Base-by-base conservation (phyloP, 2,329 filamentous ascomycete species). In the Sclerotinia glacialis region DNA sequence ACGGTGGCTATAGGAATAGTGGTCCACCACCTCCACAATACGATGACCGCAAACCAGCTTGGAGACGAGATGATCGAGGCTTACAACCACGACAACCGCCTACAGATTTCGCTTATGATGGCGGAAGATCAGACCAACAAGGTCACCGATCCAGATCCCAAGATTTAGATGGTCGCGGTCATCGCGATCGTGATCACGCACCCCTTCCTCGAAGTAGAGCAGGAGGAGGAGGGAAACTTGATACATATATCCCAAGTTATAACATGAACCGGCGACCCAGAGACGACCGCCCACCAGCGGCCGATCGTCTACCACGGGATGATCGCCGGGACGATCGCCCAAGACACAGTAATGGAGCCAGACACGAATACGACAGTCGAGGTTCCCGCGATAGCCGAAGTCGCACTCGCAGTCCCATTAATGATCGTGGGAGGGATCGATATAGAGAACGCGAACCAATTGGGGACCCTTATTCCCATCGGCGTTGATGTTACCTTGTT, bases 171-270 rank as follows among this genome's bases (percentile, higher is more conserved):
- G 54, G 64, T 9, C 64, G 64, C n/a, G 74, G 70, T 34, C 68
- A 69, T 50, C 65, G 67, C 42, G 67, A 65, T 37, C 62, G 62
- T 47, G 58, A 58, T 53, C 56, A 54, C 28, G 34, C 26, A 23
- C 26, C 64, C 18, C 69, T 71, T 67, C 71, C 72, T 26, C 70
- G 72, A 63, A 71, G 61, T 23, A 71, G 73, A 70, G 59, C 46
- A n/a, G 31, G 52, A 12, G 72, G 68, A 14, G 68, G 53, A 56
- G 67, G 72, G 9, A 70, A 78, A 60, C 75, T 80, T 8, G 82
- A 84, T 71, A 83, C 82, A 0, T 84, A 84, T 69, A 82, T 83
- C 28, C 82, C 82, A 12, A 79, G 77, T 53, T 83, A 83, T 62
- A 75, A 78, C 26, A 72, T 76, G 4, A 80, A 80, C 26, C 74